A percentile compares a stretch with the other conserved stretches of the same genome.
Evolutionary conservation across 345 rosid species (phyloP).

Genomic region (Camelina laxa): DNA sequence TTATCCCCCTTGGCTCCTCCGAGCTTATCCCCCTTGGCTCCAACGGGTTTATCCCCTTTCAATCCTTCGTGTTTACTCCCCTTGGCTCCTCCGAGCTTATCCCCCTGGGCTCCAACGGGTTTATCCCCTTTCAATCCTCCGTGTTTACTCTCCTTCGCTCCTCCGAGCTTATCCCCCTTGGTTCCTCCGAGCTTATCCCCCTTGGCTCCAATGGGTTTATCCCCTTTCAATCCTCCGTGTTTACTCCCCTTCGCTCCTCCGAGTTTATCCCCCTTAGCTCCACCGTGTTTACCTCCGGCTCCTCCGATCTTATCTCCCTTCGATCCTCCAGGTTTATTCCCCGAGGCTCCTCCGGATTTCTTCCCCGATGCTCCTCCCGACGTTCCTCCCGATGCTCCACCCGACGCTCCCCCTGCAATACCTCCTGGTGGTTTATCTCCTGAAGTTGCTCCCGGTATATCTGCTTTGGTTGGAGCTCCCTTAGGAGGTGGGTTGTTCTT

Average conservation of each 20-base stretch:
- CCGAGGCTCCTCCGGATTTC: neutral
- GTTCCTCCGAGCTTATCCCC: neutral
- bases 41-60: neutral
- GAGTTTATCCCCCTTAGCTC: too few species aligned
- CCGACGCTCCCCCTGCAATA: neutral
- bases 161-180: neutral
- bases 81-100: neutral
- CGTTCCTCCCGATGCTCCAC: too few species aligned
- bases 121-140: neutral
- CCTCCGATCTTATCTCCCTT: neutral
- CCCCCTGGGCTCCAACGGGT: neutral
- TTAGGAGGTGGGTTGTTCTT: constrained; percentile 34
- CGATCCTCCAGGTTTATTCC: neutral
- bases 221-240: neutral
- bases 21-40: neutral
- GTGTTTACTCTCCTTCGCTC: neutral
- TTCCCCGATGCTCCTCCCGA: neutral
- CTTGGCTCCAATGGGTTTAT: neutral
- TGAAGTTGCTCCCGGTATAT: neutral
- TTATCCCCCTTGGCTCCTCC: neutral
- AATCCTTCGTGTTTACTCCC: neutral
- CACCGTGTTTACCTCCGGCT: neutral
- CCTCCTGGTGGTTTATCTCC: too few species aligned
- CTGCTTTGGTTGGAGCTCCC: constrained; percentile 22
- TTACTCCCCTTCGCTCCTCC: neutral